Percentiles rank a stretch among this genome's conserved stretches.
Conservation (phyloP, 306 rosid genomes). For the Medicago ruthenica region DNA sequence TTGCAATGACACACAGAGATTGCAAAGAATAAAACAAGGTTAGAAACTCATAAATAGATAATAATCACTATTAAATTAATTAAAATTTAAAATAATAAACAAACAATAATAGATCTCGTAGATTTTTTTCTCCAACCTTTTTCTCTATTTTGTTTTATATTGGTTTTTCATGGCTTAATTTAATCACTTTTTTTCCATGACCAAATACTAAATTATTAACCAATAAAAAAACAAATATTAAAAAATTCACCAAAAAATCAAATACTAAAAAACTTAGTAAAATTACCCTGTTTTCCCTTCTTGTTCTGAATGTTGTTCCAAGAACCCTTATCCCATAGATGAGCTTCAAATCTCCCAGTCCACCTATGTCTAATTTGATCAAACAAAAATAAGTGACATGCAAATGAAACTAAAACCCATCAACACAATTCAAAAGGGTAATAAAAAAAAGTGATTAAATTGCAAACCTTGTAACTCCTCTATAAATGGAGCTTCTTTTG, state of each 20-base stretch:
- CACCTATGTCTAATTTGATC: constrained; percentile 76
- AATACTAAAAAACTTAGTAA: not conserved
- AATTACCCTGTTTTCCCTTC: constrained; percentile 90
- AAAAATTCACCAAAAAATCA: not conserved
- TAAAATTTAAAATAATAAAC: constrained; percentile 32
- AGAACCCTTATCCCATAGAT: constrained; percentile 90
- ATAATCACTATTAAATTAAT: constrained; percentile 17
- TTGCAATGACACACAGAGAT: constrained; percentile 59
- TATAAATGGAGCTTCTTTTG: constrained; percentile 85
- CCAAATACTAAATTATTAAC: too few species aligned
- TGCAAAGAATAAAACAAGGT: constrained; percentile 59
- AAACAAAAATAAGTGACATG: constrained; percentile 49
- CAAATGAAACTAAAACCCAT: constrained; percentile 45
- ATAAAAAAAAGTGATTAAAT: constrained; percentile 16
- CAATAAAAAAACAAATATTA: too few species aligned
- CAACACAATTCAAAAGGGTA: not conserved
- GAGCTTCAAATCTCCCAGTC: constrained; percentile 99
- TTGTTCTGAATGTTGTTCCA: constrained; percentile 90
- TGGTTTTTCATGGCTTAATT: constrained; percentile 4
- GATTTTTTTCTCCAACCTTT: constrained; percentile 37
- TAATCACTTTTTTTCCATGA: not conserved
- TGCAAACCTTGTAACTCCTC: constrained; percentile 88
- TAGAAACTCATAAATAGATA: constrained; percentile 46
- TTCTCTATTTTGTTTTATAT: not conserved
- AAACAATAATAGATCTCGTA: constrained; percentile 56